These are phyloP conservation scores for Kwoniella dejecticola DNA, from an alignment of 768 basidiomycete species.

Conservation along the genomic window DNA sequence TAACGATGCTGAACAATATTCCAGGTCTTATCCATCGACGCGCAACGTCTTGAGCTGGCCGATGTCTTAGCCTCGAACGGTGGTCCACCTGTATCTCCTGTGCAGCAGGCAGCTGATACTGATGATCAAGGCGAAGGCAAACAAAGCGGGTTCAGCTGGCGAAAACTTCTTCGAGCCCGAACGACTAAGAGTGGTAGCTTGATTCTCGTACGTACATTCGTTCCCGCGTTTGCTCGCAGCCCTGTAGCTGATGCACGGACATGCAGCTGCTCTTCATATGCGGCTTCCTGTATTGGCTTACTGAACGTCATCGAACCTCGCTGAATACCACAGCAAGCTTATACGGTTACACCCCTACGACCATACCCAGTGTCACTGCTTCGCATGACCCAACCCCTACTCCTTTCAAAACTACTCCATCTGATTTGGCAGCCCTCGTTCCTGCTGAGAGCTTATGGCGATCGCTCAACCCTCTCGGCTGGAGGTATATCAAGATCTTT, in stretches of 20 bases:
- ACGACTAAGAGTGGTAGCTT: slow-evolving; percentile 49
- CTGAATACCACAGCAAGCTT: slow-evolving; percentile 34
- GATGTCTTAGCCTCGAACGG: slow-evolving; percentile 62
- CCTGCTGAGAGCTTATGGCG: slow-evolving; percentile 42
- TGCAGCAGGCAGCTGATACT: not conserved
- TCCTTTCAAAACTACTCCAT: slow-evolving; percentile 14
- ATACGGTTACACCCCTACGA: slow-evolving; percentile 45
- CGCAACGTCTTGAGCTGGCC: slow-evolving; percentile 86
- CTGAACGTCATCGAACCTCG: slow-evolving; percentile 34
- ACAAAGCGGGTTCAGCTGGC: slow-evolving; percentile 32
- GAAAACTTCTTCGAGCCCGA: slow-evolving; percentile 36
- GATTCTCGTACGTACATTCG: slow-evolving; percentile 43
- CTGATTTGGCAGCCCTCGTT: slow-evolving; percentile 16
- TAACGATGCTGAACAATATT: not conserved
- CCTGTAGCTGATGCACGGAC: not conserved
- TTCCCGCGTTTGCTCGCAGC: no score
- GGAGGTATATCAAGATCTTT: slow-evolving; percentile 32
- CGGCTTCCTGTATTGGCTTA: slow-evolving; percentile 49
- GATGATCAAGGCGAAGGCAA: slow-evolving; percentile 7
- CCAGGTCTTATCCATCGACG: slow-evolving; percentile 77
- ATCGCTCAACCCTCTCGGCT: slow-evolving; percentile 44
- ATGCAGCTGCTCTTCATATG: slow-evolving; percentile 42
- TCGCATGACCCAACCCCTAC: slow-evolving; percentile 2
- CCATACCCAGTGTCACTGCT: not conserved
- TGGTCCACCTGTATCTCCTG: slow-evolving; percentile 13